Percentiles rank a stretch among this genome's conserved stretches.
phyloP scores from a whole-genome alignment of 1,284 basidiomycete species.

The Ustilago vetiveriae region DNA sequence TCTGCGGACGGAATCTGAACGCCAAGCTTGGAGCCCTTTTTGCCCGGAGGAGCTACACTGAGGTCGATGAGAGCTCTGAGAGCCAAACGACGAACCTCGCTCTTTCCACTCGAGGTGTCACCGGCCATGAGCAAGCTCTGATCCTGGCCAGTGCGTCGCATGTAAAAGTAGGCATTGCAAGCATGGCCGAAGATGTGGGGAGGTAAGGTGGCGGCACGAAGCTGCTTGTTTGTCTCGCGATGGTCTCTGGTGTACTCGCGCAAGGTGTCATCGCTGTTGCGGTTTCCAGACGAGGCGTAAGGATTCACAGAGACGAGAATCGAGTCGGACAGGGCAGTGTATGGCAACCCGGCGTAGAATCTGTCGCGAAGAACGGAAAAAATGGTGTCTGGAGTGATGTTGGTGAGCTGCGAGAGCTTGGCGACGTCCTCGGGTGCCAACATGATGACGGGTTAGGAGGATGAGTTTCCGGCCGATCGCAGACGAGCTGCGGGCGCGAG shows the following conservation, averaged over 20 bases:
- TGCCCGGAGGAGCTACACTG: constrained; percentile 85
- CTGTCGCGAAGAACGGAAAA: constrained; percentile 57
- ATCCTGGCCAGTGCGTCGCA: constrained; percentile 91
- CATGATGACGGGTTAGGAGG: constrained; percentile 12
- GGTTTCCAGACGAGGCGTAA: constrained; percentile 57
- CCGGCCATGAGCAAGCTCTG: constrained; percentile 78
- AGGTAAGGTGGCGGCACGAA: constrained; percentile 68
- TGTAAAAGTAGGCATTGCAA: constrained; percentile 93
- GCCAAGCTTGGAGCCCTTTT: constrained; percentile 76
- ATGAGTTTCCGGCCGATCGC: constrained; percentile 16
- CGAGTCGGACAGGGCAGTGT: constrained; percentile 62
- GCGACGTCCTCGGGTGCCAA: constrained; percentile 41
- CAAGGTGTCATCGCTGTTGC: constrained; percentile 62
- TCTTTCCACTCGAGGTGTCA: constrained; percentile 92
- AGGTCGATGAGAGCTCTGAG: constrained; percentile 90
- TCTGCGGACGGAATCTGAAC: constrained; percentile 82
- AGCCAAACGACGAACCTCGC: constrained; percentile 85
- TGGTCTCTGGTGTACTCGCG: constrained; percentile 61
- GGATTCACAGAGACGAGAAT: constrained; percentile 64
- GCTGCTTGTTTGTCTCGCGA: constrained; percentile 54
- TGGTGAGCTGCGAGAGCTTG: constrained; percentile 47
- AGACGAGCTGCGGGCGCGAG: constrained; percentile 19
- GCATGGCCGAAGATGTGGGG: constrained; percentile 90
- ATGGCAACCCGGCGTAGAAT: constrained; percentile 57
- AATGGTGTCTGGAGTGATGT: constrained; percentile 52